These are phyloP conservation scores for Rhodamnia argentea DNA, from an alignment of 345 rosid species.

Conservation along the genomic window DNA sequence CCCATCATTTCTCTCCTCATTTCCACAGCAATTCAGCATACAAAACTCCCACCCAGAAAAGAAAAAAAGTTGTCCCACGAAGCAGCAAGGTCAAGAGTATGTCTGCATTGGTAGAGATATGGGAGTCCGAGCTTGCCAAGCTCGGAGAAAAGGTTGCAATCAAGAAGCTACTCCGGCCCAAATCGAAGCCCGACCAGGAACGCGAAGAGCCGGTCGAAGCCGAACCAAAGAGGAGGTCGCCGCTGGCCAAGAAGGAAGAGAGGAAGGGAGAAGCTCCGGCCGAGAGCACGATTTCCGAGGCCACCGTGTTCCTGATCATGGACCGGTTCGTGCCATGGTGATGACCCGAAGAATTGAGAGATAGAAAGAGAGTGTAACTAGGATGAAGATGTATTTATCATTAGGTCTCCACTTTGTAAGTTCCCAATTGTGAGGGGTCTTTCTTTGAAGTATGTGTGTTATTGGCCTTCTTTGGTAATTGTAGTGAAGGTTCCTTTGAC, in stretches of 20 bases:
- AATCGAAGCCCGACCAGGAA: slow-evolving; percentile 1
- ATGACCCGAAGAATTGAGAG: neutral
- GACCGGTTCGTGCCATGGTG: slow-evolving; percentile 82
- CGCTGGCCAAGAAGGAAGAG: slow-evolving; percentile 11
- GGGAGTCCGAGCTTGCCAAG: slow-evolving; percentile 3
- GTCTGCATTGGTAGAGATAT: slow-evolving; percentile 2
- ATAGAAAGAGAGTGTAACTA: neutral
- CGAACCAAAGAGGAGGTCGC: neutral
- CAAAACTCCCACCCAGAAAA: neutral
- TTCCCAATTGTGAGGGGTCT: neutral
- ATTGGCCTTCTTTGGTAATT: neutral
- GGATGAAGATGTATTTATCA: neutral
- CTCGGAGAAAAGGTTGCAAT: neutral
- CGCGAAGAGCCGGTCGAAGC: neutral
- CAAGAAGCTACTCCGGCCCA: neutral
- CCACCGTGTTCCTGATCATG: slow-evolving; percentile 62
- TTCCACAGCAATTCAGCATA: neutral
- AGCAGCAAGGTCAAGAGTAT: neutral
- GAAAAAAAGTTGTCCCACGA: neutral
- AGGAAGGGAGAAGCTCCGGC: slow-evolving; percentile 9
- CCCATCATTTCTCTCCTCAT: neutral
- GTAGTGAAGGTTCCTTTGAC: neutral
- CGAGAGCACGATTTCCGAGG: slow-evolving; percentile 43
- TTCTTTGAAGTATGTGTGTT: neutral
- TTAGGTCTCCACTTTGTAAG: neutral